These are phyloP conservation scores for Colletotrichum paranaense DNA, from an alignment of 2,329 filamentous ascomycete species.

Conservation along the genomic window DNA sequence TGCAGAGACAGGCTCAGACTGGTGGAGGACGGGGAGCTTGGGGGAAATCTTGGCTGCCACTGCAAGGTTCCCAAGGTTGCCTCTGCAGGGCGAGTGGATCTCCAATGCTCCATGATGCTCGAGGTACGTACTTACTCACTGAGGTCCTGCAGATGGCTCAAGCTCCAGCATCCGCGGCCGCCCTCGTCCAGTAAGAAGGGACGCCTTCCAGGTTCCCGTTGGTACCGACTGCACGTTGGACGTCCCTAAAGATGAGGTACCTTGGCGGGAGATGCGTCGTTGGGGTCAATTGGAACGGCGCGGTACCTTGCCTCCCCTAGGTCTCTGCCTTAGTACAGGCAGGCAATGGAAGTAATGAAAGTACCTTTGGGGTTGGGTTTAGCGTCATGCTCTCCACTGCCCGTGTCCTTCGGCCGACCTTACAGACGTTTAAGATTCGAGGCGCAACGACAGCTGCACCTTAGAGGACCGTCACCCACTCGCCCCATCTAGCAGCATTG, in stretches of 20 bases:
- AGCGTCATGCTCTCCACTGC: background rate
- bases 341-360: background rate
- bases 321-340: too few species aligned
- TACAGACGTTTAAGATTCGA: background rate
- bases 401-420: background rate
- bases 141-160: constrained; percentile 4
- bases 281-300: background rate
- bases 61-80: background rate
- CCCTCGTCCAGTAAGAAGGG: background rate
- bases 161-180: constrained; percentile 24
- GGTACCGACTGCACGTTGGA: background rate
- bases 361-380: background rate
- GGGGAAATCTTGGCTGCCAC: constrained; percentile 24
- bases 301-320: background rate
- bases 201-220: background rate
- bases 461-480: background rate
- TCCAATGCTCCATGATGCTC: constrained; percentile 9
- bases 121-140: background rate
- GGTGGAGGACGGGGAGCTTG: constrained; percentile 7
- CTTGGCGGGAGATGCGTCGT: background rate
- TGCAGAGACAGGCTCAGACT: constrained; percentile 1
- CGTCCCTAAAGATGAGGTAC: background rate
- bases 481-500: background rate
- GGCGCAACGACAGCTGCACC: background rate
- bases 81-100: constrained; percentile 21